Evolutionary conservation across 805 yeast species (phyloP).

Genomic region (Zygotorulaspora sp.): DNA sequence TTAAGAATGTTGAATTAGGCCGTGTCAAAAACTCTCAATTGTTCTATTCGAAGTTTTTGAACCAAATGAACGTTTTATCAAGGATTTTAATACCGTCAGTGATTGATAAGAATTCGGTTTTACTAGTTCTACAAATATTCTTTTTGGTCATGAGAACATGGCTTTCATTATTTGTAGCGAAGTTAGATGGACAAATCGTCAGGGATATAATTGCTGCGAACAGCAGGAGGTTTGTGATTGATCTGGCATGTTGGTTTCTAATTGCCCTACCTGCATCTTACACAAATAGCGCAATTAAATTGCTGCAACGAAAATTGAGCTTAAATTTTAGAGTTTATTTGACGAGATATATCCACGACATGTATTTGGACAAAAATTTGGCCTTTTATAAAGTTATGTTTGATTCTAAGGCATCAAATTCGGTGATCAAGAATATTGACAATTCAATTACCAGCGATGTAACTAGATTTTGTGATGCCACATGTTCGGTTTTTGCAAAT

Average conservation of each 20-base stretch:
- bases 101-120: conserved; percentile 59
- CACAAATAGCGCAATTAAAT: conserved; percentile 85
- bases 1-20: conserved; percentile 28
- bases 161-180: conserved; percentile 79
- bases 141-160: conserved; percentile 80
- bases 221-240: conserved; percentile 67
- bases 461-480: conserved; percentile 70
- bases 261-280: conserved; percentile 92
- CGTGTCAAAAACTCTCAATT: conserved; percentile 26
- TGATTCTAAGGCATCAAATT: conserved; percentile 43
- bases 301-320: conserved; percentile 68
- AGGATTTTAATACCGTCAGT: conserved; percentile 74
- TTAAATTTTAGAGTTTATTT: conserved; percentile 80
- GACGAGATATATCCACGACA: conserved; percentile 82
- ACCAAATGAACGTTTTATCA: conserved; percentile 73
- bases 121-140: conserved; percentile 64
- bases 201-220: conserved; percentile 81
- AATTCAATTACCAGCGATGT: conserved; percentile 79
- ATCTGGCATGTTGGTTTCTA: conserved; percentile 78
- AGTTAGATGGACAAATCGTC: conserved; percentile 87
- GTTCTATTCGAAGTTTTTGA: conserved; percentile 59
- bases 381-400: conserved; percentile 78
- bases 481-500: conserved; percentile 78
- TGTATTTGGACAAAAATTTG: conserved; percentile 74
- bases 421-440: conserved; percentile 64